Base-by-base conservation (phyloP, 768 basidiomycete genomes). In the Hortiboletus campestris region DNA sequence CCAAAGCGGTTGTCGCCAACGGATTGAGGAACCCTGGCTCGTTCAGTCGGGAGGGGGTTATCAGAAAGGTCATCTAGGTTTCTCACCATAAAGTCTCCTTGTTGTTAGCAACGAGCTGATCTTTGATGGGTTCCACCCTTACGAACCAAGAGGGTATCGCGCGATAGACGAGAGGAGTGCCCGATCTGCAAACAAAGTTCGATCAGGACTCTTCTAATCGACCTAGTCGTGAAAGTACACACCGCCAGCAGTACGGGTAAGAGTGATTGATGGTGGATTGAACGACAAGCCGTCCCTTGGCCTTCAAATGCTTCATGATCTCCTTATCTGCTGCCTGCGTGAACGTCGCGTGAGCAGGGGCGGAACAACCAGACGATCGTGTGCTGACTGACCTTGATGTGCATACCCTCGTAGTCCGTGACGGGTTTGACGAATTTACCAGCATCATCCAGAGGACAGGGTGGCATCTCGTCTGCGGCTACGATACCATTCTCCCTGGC, bases 181-280 rank as follows among this genome's bases (percentile, higher is more conserved):
- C 86, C 19, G 97, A 98, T 67, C 94, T 95, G 25, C 55, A 40
- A 28, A 32, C 11, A 28, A 28, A 25, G 22, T 46, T 46, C 9
- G 44, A 38, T 48, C 43, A 55, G 19, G 25, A 44, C 19, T 12
- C 34, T 6, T 40, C 22, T 1, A 29, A 46, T 25, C 10, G 16
- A 17, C 12, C 19, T 4, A 28, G 14, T 11, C 16, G 12, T 48
- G 7, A 43, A 38, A 32, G 45, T 19, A 63, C 68, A 34, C 57
- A 91, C 90, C 94, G 84, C 97, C 97, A 98, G 71, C 97, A 99
- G 80, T 86, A 97, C 12, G 97, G 97, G 67, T 99, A 98, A 59
- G 86, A 87, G 73, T 98, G 97, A 67, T 83, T 88, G 52, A 94
- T 63, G 20, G 88, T 93, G 3, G 88, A 85, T 67, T 95, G 91